Evolutionary conservation across 768 basidiomycete species (phyloP).

Genomic region (Erythrobasidium yunnanense): DNA sequence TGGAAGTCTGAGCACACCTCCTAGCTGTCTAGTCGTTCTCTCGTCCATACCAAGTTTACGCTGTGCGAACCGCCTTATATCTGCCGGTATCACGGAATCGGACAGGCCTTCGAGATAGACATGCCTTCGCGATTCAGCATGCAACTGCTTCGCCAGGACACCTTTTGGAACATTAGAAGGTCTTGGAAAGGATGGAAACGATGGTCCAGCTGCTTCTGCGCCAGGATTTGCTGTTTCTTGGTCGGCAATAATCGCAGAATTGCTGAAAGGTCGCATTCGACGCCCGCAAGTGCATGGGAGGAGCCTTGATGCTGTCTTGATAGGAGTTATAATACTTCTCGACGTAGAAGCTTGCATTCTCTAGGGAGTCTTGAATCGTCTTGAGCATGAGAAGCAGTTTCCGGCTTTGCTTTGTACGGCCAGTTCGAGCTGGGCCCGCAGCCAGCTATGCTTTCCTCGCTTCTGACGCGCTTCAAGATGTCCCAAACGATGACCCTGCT

Average conservation of each 20-base stretch:
- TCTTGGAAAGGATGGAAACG: no score
- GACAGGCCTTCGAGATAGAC: background rate
- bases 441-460: no score
- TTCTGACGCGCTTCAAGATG: no score
- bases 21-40: background rate
- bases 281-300: slow-evolving; percentile 8
- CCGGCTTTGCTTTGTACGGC: no score
- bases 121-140: background rate
- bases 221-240: no score
- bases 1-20: background rate
- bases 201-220: no score
- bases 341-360: slow-evolving; percentile 18
- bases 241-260: no score
- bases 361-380: no score
- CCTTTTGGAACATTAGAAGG: background rate
- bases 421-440: no score
- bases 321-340: background rate
- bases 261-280: background rate
- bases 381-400: no score
- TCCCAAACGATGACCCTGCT: no score
- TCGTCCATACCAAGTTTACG: background rate
- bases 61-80: background rate
- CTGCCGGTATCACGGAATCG: background rate
- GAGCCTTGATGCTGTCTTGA: background rate
- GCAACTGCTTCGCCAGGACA: background rate